These are phyloP conservation scores for Claviceps capensis DNA, from an alignment of 2,329 filamentous ascomycete species.

Conservation along the genomic window DNA sequence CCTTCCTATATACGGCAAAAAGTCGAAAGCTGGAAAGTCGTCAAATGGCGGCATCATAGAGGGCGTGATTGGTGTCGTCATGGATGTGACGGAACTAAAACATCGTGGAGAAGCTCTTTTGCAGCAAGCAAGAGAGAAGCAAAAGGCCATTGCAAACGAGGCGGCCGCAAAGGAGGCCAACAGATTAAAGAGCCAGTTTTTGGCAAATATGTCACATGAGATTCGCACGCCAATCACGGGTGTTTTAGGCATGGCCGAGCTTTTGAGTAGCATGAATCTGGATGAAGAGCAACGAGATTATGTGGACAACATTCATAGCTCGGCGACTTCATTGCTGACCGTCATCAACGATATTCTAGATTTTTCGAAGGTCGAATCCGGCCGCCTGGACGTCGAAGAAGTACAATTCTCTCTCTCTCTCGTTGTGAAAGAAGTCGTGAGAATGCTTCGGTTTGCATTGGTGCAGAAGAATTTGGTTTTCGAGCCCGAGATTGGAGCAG, in stretches of 20 bases:
- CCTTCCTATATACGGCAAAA: slow-evolving; percentile 48
- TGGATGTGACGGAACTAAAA: slow-evolving; percentile 65
- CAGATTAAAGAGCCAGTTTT: slow-evolving; percentile 65
- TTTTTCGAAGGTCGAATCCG: slow-evolving; percentile 76
- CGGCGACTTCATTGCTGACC: slow-evolving; percentile 67
- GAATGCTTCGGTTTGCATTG: slow-evolving; percentile 79
- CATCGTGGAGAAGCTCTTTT: slow-evolving; percentile 48
- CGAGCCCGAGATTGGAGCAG: slow-evolving; percentile 46
- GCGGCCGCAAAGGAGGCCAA: slow-evolving; percentile 69
- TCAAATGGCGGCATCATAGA: slow-evolving; percentile 40
- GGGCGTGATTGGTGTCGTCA: slow-evolving; percentile 64
- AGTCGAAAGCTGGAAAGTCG: slow-evolving; percentile 35
- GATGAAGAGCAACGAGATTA: slow-evolving; percentile 60
- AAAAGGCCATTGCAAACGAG: slow-evolving; percentile 58
- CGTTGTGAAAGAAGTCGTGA: slow-evolving; percentile 65
- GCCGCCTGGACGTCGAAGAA: slow-evolving; percentile 63
- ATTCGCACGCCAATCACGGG: slow-evolving; percentile 68
- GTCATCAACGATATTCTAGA: slow-evolving; percentile 88
- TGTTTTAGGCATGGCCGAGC: slow-evolving; percentile 67
- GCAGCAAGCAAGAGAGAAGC: slow-evolving; percentile 54
- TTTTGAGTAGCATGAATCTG: slow-evolving; percentile 54
- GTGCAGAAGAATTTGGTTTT: slow-evolving; percentile 67
- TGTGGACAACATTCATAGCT: slow-evolving; percentile 65
- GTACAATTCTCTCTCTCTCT: slow-evolving; percentile 65
- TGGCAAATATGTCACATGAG: slow-evolving; percentile 74